Evolutionary conservation across 345 rosid species (phyloP), one percentile per base, ranked within the genome.

Genomic region (Euphorbia tirucalli): DNA sequence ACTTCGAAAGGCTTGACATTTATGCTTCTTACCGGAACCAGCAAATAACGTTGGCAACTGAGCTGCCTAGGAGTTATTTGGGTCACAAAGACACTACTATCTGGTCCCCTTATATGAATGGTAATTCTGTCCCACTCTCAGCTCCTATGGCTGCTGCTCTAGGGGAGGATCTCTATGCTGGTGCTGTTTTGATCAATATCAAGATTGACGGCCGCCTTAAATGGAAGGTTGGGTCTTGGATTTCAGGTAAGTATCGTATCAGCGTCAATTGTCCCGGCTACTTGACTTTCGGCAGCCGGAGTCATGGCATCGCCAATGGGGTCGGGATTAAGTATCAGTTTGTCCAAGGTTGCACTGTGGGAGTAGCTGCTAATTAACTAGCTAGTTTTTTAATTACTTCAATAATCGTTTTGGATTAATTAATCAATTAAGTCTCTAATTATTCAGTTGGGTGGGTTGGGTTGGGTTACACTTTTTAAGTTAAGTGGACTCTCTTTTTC

Each of bases 201-300:
- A 89, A 84, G 81, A 73, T 87, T 28, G 80, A 83, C 0, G 97
- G 96, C 24, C 71, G 55, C 27, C 65, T 89, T 44, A 87, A 72
- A 74, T 93, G 91, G 92, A 91, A 85, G 64, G 92, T 91, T 7
- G 98, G 98, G 2, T 75, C 96, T 6, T 90, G 90, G 91, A 65
- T 87, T 32, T 90, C 97, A 0, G 88, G 95, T 2, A 70, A 65
- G 70, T 93, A 93, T 72, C 88, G 69, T 2, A 46, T 94, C 60
- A 78, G 74, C 4, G 90, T 76, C 5, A 88, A 78, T 31, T 91
- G 98, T 71, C 97, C 97, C 0, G 88, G 89, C 2, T 80, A 73
- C 63, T 60, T 91, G 65, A 57, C 41, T 2, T 57, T 72, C 16
- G 74, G 78, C 3, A 80, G 61, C 10, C 63, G 35, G 50, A 64